These are phyloP conservation scores for Termitomyces sp. DNA, from an alignment of 768 basidiomycete species.

Conservation along the genomic window DNA sequence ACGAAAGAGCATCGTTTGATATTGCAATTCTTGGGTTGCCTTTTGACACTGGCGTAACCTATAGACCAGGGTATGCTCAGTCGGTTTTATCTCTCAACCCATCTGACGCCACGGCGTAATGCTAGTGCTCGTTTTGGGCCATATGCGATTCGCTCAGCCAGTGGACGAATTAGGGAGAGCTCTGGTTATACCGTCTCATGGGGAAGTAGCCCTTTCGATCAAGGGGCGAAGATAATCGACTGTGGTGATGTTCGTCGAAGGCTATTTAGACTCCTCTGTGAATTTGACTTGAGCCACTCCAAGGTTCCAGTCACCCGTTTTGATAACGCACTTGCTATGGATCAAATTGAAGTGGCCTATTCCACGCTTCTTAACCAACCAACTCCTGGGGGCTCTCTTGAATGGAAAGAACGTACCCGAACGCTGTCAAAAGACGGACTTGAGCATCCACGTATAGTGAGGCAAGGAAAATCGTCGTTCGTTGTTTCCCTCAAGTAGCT, in stretches of 20 bases:
- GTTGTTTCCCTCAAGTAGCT: neutral
- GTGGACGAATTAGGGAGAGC: conserved; percentile 53
- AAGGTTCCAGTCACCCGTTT: conserved; percentile 76
- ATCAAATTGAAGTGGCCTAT: conserved; percentile 87
- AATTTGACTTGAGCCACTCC: neutral
- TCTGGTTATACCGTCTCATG: conserved; percentile 70
- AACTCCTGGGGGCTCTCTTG: conserved; percentile 31
- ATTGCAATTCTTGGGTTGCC: conserved; percentile 80
- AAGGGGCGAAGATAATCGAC: conserved; percentile 60
- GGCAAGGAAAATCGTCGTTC: conserved; percentile 22
- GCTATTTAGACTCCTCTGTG: neutral
- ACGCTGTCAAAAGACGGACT: conserved; percentile 50
- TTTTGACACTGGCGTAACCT: conserved; percentile 69
- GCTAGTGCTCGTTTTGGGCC: conserved; percentile 86
- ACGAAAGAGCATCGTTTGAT: conserved; percentile 51
- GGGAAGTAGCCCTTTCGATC: conserved; percentile 60
- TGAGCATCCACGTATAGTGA: conserved; percentile 73
- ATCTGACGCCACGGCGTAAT: neutral
- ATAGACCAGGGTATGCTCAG: conserved; percentile 43
- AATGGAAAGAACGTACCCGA: conserved; percentile 29
- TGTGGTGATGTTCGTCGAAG: conserved; percentile 67
- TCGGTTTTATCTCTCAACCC: neutral
- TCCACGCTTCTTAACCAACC: conserved; percentile 64
- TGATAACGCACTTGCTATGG: conserved; percentile 78
- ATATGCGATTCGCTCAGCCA: conserved; percentile 77